phyloP scores from a whole-genome alignment of 306 rosid species.

The Dalbergia cochinchinensis region DNA sequence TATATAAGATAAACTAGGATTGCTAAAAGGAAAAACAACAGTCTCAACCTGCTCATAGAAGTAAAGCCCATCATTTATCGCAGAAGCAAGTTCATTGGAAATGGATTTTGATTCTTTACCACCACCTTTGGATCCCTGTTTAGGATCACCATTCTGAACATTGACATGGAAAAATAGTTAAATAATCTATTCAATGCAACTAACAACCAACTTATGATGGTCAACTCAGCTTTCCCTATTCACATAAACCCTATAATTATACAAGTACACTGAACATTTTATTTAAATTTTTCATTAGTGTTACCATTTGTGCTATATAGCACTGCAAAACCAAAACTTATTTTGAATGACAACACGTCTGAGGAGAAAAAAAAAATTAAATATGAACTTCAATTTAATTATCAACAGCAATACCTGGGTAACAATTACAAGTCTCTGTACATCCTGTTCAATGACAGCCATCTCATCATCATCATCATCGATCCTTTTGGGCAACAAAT shows the following conservation, averaged over 20 bases:
- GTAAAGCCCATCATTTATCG: conserved; percentile 92
- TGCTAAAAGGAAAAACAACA: conserved; percentile 11
- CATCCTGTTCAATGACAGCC: conserved; percentile 83
- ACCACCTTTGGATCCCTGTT: conserved; percentile 54
- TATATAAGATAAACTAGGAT: neutral
- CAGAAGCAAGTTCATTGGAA: conserved; percentile 87
- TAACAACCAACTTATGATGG: neutral
- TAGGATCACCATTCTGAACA: conserved; percentile 69
- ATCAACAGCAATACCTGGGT: conserved; percentile 77
- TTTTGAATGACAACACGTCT: conserved; percentile 17
- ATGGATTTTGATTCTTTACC: conserved; percentile 74
- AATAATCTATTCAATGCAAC: conserved; percentile 29
- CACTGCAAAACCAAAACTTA: neutral
- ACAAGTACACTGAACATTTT: neutral
- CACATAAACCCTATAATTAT: neutral
- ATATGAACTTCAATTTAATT: neutral
- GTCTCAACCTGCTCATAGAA: conserved; percentile 88
- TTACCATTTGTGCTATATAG: neutral
- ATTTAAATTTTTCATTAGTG: neutral
- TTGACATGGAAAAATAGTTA: conserved; percentile 28
- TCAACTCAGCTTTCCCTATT: conserved; percentile 20
- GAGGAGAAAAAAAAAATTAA: neutral
- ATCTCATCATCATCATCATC: conserved; percentile 88
- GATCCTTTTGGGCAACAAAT: conserved; percentile 58
- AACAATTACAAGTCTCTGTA: conserved; percentile 89